Evolutionary conservation across 2,329 filamentous ascomycete species (phyloP), one percentile per base, ranked within the genome.

Genomic region (Calonectria montana): DNA sequence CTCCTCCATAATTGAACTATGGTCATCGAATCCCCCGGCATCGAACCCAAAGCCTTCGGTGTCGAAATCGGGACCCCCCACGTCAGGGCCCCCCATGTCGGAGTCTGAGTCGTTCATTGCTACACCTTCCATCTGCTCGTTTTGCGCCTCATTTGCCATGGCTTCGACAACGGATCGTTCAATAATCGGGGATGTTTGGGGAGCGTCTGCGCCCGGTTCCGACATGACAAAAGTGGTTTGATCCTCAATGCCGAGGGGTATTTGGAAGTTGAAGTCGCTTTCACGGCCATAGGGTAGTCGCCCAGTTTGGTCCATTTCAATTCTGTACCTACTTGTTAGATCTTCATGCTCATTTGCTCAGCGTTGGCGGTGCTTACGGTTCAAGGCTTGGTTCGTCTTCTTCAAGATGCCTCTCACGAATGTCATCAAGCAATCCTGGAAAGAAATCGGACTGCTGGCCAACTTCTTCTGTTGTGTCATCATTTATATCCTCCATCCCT

Each of bases 171-270:
- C 61, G 1, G 73, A 77, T 6, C 61, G 73, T 1, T 79, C 77
- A 5, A 72, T 59, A 1, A 78, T 69, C 2, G 80, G 80, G 9
- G 80, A 82, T 4, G 80, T 83, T 25, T 64, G 73, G 1, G 75
- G 74, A 2, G 76, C 66, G n/a, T 82, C 81, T n/a, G 69, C 70
- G 2, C 74, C 78, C 0, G 82, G 82, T 8, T 83, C 82, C 12
- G 81, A 82, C 78, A 89, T 83, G n/a, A 88, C 70, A 50, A 90
- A 89, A 0, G 88, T 89, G 12, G 84, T 89, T 76, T 89, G 87
- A 3, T 84, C 83, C 55, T 87, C 87, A 10, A 85, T 84, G 10
- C 84, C 84, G 0, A 85, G 80, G 1, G 88, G 88, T 18, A 89
- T 84, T 35, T 88, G 83, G 23, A 90, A 79, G 3, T 86, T 86